phyloP scores from a whole-genome alignment of 176 grass and related monocot species.

The Calamus simplicifolius region DNA sequence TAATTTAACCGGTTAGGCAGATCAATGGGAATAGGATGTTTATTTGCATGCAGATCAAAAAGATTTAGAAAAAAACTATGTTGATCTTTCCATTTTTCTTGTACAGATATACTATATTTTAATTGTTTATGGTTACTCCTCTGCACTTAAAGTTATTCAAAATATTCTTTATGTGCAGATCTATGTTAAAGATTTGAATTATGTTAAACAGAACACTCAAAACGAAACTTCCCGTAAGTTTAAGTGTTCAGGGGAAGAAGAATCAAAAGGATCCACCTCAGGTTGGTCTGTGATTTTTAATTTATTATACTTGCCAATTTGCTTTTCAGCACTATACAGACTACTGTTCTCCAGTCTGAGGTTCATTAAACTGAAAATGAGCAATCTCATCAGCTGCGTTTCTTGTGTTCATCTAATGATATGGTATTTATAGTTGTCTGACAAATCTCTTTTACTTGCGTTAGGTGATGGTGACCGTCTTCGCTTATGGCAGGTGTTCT shows the following conservation, averaged over 20 bases:
- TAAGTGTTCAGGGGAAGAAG: neutral
- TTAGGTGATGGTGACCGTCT: conserved; percentile 20
- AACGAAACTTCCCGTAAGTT: conserved; percentile 6
- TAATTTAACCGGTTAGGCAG: too few species aligned
- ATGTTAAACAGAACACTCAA: conserved; percentile 20
- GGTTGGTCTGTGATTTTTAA: conserved; percentile 16
- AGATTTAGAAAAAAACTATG: too few species aligned
- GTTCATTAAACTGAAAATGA: too few species aligned
- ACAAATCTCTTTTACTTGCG: neutral
- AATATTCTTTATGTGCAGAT: conserved; percentile 22
- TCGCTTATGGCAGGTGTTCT: conserved; percentile 62
- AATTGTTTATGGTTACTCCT: too few species aligned
- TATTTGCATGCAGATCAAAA: too few species aligned
- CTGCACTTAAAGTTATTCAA: neutral
- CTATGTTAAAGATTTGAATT: conserved; percentile 37
- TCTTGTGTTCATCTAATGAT: neutral
- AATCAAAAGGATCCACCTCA: conserved; percentile 2
- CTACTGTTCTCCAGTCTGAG: too few species aligned
- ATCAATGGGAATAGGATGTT: too few species aligned
- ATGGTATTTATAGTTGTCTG: neutral
- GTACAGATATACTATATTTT: too few species aligned
- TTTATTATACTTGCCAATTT: neutral
- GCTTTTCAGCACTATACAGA: neutral
- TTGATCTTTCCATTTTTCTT: too few species aligned
- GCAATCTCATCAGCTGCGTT: neutral